Evolutionary conservation across 2,329 filamentous ascomycete species (phyloP).

Genomic region (Xylariaceae sp.): DNA sequence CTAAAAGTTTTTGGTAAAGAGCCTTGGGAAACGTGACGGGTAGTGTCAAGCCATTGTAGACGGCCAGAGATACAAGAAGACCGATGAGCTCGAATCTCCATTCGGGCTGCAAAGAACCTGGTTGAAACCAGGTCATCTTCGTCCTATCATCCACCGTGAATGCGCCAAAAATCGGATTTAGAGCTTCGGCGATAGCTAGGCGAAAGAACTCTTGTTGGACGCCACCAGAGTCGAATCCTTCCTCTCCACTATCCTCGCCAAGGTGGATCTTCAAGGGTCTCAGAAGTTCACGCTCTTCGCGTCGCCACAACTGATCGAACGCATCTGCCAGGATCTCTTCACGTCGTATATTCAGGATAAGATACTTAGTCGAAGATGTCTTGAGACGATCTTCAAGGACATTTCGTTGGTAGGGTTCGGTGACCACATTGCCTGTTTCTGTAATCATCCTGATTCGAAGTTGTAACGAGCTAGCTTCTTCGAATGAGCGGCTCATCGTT

Average conservation of each 20-base stretch:
- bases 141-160: slow-evolving; percentile 75
- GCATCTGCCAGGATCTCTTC: slow-evolving; percentile 65
- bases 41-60: slow-evolving; percentile 89
- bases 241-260: slow-evolving; percentile 74
- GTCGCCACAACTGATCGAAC: slow-evolving; percentile 84
- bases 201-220: slow-evolving; percentile 97
- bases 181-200: slow-evolving; percentile 70
- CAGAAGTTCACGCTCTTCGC: slow-evolving; percentile 74
- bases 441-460: slow-evolving; percentile 53
- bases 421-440: slow-evolving; percentile 49
- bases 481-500: slow-evolving; percentile 74
- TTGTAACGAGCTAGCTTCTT: slow-evolving; percentile 58
- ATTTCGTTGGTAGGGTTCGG: slow-evolving; percentile 53
- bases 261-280: slow-evolving; percentile 84
- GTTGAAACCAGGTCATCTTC: slow-evolving; percentile 81
- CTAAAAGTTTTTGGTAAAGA: slow-evolving; percentile 75
- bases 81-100: slow-evolving; percentile 92
- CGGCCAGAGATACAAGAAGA: slow-evolving; percentile 77
- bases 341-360: slow-evolving; percentile 65
- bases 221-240: slow-evolving; percentile 88
- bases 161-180: slow-evolving; percentile 71
- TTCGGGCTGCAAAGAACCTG: slow-evolving; percentile 71
- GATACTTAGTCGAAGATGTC: slow-evolving; percentile 63
- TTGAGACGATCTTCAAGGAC: slow-evolving; percentile 59
- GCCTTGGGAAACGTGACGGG: slow-evolving; percentile 83